These are phyloP conservation scores for Geranium incanum DNA, from an alignment of 441 rosid species.

Conservation along the genomic window DNA sequence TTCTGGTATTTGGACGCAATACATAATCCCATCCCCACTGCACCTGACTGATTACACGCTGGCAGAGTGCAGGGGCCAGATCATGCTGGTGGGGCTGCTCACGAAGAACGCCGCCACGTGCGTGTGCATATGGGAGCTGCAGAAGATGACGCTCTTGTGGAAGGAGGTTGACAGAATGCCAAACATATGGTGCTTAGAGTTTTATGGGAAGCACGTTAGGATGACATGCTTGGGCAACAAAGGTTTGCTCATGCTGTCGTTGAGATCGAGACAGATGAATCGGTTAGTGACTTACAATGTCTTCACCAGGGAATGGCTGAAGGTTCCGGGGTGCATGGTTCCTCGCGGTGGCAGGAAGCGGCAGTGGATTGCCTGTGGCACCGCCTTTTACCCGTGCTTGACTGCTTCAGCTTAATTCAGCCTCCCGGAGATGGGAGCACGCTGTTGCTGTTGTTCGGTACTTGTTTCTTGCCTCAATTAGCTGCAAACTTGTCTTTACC, in stretches of 20 bases:
- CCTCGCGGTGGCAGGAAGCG: slow-evolving; percentile 70
- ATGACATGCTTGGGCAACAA: slow-evolving; percentile 98
- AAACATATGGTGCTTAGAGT: slow-evolving; percentile 97
- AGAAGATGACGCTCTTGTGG: slow-evolving; percentile 94
- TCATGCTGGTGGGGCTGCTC: slow-evolving; percentile 87
- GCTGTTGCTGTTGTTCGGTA: background rate
- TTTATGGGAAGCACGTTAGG: slow-evolving; percentile 94
- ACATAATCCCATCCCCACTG: slow-evolving; percentile 56
- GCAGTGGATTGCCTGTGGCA: slow-evolving; percentile 89
- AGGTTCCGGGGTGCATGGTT: slow-evolving; percentile 71
- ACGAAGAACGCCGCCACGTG: slow-evolving; percentile 90
- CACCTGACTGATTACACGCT: slow-evolving; percentile 76
- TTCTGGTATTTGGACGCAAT: slow-evolving; percentile 71
- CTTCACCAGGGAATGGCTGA: slow-evolving; percentile 63
- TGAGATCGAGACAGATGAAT: slow-evolving; percentile 83
- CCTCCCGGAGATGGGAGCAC: background rate
- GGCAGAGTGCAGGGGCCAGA: slow-evolving; percentile 65
- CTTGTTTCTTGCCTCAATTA: background rate
- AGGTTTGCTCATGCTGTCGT: slow-evolving; percentile 83
- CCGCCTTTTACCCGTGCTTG: slow-evolving; percentile 77
- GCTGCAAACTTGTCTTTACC: background rate
- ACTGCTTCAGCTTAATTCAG: slow-evolving; percentile 45
- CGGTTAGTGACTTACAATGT: slow-evolving; percentile 69
- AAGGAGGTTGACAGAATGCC: slow-evolving; percentile 99
- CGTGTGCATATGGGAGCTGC: slow-evolving; percentile 96